Evolutionary conservation across 2,329 filamentous ascomycete species (phyloP).

Genomic region (Cladophialophora chaetospira): DNA sequence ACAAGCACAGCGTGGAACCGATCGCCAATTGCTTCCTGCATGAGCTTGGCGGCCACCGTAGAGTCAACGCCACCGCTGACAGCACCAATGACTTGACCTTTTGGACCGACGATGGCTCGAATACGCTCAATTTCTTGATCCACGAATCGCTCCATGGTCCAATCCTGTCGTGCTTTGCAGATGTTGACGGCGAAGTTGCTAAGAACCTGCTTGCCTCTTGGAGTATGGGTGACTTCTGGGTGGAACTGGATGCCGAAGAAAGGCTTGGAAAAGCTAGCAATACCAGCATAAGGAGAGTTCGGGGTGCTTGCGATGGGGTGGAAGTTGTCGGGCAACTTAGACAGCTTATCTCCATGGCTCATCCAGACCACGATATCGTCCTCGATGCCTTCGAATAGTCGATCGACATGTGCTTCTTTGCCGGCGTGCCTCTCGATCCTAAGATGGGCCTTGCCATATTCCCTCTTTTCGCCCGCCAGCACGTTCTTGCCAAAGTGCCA

Average conservation of each 20-base stretch:
- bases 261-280: constrained; percentile 57
- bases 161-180: constrained; percentile 73
- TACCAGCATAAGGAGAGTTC: constrained; percentile 79
- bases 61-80: constrained; percentile 85
- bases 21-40: constrained; percentile 82
- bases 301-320: constrained; percentile 70
- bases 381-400: constrained; percentile 75
- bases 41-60: constrained; percentile 82
- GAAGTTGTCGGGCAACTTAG: constrained; percentile 71
- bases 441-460: constrained; percentile 72
- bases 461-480: constrained; percentile 64
- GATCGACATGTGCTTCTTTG: constrained; percentile 66
- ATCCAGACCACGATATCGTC: constrained; percentile 76
- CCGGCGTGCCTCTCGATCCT: constrained; percentile 60
- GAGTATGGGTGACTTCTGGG: constrained; percentile 77
- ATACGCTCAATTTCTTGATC: constrained; percentile 80
- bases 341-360: constrained; percentile 87
- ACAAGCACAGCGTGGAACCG: constrained; percentile 83
- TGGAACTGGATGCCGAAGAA: constrained; percentile 88
- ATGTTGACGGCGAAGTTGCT: constrained; percentile 83
- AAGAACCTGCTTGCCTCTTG: constrained; percentile 69
- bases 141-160: constrained; percentile 84
- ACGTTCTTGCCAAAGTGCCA: constrained; percentile 70
- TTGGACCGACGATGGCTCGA: constrained; percentile 75
- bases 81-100: constrained; percentile 78